Evolutionary conservation across 2,329 filamentous ascomycete species (phyloP).

Genomic region (Aspergillus japonicus): DNA sequence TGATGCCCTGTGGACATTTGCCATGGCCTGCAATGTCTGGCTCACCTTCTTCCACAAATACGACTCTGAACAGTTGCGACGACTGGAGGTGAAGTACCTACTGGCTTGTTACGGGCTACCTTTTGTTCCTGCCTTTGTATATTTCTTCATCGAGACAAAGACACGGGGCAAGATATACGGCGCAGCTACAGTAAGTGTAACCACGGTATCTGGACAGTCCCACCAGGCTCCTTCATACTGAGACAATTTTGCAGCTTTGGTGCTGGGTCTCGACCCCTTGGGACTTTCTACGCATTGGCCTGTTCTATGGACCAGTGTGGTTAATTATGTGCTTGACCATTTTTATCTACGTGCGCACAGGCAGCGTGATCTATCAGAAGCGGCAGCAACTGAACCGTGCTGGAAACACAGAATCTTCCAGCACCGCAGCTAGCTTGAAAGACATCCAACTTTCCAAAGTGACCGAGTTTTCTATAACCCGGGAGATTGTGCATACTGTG

Average conservation of each 20-base stretch:
- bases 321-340: constrained; percentile 42
- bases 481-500: not conserved
- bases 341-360: constrained; percentile 36
- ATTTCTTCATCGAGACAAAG: constrained; percentile 62
- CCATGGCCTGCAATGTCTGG: constrained; percentile 83
- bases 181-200: constrained; percentile 57
- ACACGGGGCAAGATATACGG: constrained; percentile 65
- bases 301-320: constrained; percentile 63
- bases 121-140: constrained; percentile 65
- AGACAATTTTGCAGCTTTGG: constrained; percentile 60
- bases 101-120: constrained; percentile 71
- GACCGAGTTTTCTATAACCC: not conserved
- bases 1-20: constrained; percentile 73
- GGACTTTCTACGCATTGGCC: constrained; percentile 69
- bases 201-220: not conserved
- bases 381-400: constrained; percentile 61
- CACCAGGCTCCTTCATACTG: not conserved
- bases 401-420: constrained; percentile 47
- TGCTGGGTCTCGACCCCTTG: constrained; percentile 71
- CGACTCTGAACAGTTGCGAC: constrained; percentile 61
- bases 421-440: constrained; percentile 47
- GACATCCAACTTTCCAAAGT: constrained; percentile 44
- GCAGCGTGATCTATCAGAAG: constrained; percentile 50
- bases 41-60: constrained; percentile 76
- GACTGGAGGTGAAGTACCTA: constrained; percentile 70